A percentile compares a stretch with the other conserved stretches of the same genome.
Evolutionary conservation across 2,329 filamentous ascomycete species (phyloP).

Genomic region (Sporothrix globosa): DNA sequence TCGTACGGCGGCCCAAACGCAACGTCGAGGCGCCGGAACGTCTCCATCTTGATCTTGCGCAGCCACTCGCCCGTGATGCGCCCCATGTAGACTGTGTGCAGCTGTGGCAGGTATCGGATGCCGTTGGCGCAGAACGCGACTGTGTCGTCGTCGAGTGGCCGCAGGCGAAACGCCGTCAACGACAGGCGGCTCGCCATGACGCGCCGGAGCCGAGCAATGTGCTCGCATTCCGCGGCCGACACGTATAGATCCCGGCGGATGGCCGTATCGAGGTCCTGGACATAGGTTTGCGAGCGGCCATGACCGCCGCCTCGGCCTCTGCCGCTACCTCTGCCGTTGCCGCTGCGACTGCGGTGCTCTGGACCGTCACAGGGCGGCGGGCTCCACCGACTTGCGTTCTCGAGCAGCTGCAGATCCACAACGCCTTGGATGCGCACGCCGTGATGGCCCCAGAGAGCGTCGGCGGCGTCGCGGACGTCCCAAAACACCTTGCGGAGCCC

Average conservation of each 20-base stretch:
- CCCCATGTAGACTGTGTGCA: slow-evolving; percentile 34
- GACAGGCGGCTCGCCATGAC: slow-evolving; percentile 46
- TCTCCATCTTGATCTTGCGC: slow-evolving; percentile 32
- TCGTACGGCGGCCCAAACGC: slow-evolving; percentile 34
- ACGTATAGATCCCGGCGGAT: slow-evolving; percentile 30
- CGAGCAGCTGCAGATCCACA: slow-evolving; percentile 41
- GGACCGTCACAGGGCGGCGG: slow-evolving; percentile 34
- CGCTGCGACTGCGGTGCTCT: slow-evolving; percentile 15
- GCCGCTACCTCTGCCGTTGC: too few relatives aligned
- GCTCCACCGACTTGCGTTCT: slow-evolving; percentile 38
- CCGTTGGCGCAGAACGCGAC: slow-evolving; percentile 53
- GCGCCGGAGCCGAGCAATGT: slow-evolving; percentile 32
- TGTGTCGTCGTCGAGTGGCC: slow-evolving; percentile 49
- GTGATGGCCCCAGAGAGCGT: slow-evolving; percentile 39
- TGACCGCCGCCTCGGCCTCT: too few relatives aligned
- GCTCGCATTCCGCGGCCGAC: slow-evolving; percentile 41
- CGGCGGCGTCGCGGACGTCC: slow-evolving; percentile 41
- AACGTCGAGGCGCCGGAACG: slow-evolving; percentile 29
- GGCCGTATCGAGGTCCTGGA: slow-evolving; percentile 33
- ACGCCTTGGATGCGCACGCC: slow-evolving; percentile 38
- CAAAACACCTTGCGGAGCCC: slow-evolving; percentile 38
- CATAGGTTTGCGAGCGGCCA: slow-evolving; percentile 28
- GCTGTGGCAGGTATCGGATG: slow-evolving; percentile 41
- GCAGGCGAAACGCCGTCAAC: slow-evolving; percentile 52
- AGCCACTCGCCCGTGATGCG: slow-evolving; percentile 35